Evolutionary conservation across 163 green algal genomes (phyloP), one percentile per base, ranked within the genome.

Genomic region (Chlorella variabilis): DNA sequence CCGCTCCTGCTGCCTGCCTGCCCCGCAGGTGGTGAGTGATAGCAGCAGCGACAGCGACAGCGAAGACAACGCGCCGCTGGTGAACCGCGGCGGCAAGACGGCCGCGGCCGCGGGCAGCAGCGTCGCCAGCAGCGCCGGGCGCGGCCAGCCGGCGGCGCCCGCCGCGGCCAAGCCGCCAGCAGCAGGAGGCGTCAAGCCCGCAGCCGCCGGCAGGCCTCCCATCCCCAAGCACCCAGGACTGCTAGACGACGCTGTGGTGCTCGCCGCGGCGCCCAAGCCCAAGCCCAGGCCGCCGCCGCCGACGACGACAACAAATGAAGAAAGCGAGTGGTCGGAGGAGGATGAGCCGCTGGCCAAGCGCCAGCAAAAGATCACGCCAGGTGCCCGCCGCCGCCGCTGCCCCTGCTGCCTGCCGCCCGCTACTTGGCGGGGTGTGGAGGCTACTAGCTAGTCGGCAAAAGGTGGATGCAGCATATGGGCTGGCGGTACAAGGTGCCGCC

Each of bases 21-120:
- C 29, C 27, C 29, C 38, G 59, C 59, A 67, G 59, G 59, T 67
- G 5, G 71, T 79, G 36, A 66, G 71, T 31, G 80, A 87, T 45
- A 71, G 54, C 34, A 69, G 79, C 66, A 76, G 71, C 41, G 80
- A 87, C 58, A 71, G 54, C 34, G 81, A 85, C 66, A 76, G 56
- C 34, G 42, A 75, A n/a, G 83, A 78, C 23, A 58, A 82, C 80
- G 82, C 2, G 80, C 66, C 5, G 67, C 39, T 20, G 34, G 56
- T 5, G 36, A 51, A 27, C n/a, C n/a, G 58, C 48, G 6, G 33
- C 42, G 31, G 61, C 49, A 71, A 84, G 56, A 49, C 67, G 4
- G 36, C 39, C 11, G 63, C 65, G 33, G 45, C 63, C 18, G 51
- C 48, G 27, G 18, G 63, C 65, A 48, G 45, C 63, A n/a, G 51